Conservation (phyloP, 768 basidiomycete genomes). For the Auricularia sp. region DNA sequence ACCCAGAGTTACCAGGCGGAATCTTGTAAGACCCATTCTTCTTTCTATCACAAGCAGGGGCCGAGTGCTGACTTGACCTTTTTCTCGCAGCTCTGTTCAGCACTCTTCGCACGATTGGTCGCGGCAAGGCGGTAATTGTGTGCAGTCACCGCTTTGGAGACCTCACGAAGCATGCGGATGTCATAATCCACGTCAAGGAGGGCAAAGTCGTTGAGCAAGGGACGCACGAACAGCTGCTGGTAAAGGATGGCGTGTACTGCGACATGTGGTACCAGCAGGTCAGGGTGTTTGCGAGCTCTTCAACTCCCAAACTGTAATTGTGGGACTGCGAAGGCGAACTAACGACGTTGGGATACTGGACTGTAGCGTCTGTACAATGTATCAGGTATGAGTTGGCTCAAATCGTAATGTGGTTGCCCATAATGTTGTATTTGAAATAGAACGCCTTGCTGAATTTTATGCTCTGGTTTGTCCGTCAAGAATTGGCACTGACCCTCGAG, state of each 20-base stretch:
- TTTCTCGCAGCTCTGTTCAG: background rate
- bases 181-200: background rate
- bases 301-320: background rate
- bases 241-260: slow-evolving; percentile 53
- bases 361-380: too few species aligned
- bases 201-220: background rate
- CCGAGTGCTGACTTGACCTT: background rate
- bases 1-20: too few species aligned
- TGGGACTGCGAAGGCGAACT: too few species aligned
- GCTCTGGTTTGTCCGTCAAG: too few species aligned
- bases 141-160: slow-evolving; percentile 6
- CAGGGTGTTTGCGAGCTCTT: slow-evolving; percentile 37
- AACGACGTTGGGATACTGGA: too few species aligned
- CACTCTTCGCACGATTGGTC: background rate
- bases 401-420: too few species aligned
- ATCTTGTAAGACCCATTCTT: background rate
- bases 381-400: too few species aligned
- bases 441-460: too few species aligned
- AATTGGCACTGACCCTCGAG: too few species aligned
- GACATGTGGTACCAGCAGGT: slow-evolving; percentile 66
- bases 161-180: slow-evolving; percentile 3
- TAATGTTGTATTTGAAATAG: too few species aligned
- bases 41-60: background rate
- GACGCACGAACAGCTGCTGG: slow-evolving; percentile 46
- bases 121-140: background rate